These are phyloP conservation scores for Dipteronia dyeriana DNA, from an alignment of 345 rosid genomes.

Conservation along the genomic window DNA sequence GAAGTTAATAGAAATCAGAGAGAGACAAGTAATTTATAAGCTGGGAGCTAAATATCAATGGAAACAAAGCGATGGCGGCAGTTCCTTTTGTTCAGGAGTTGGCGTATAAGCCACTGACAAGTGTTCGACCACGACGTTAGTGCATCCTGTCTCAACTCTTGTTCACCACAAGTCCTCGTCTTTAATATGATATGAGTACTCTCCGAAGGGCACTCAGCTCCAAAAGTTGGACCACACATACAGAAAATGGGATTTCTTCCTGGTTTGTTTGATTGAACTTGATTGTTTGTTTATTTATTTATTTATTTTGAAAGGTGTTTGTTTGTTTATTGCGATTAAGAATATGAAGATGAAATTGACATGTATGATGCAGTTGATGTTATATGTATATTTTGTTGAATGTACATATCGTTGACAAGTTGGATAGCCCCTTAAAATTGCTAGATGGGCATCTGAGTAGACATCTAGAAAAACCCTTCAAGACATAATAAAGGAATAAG, in stretches of 20 bases:
- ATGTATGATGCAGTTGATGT: constrained; percentile 18
- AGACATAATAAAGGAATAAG: no score
- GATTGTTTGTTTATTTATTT: no score
- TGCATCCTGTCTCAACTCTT: background rate
- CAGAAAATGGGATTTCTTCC: constrained; percentile 28
- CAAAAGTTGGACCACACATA: constrained; percentile 22
- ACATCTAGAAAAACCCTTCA: no score
- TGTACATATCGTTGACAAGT: no score
- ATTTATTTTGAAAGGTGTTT: no score
- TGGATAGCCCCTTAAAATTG: no score
- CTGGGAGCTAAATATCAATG: no score
- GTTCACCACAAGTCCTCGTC: constrained; percentile 13
- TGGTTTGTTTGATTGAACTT: background rate
- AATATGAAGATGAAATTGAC: background rate
- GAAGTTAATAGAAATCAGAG: no score
- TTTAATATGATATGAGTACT: constrained; percentile 11
- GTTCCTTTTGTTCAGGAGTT: constrained; percentile 15
- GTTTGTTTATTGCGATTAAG: background rate
- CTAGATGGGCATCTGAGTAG: no score
- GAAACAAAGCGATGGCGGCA: background rate
- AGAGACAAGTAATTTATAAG: no score
- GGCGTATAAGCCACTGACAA: background rate
- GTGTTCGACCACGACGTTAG: background rate
- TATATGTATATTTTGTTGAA: no score
- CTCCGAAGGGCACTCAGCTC: constrained; percentile 1